Conservation (phyloP, 768 basidiomycete genomes). For the Boletus subparvulus region DNA sequence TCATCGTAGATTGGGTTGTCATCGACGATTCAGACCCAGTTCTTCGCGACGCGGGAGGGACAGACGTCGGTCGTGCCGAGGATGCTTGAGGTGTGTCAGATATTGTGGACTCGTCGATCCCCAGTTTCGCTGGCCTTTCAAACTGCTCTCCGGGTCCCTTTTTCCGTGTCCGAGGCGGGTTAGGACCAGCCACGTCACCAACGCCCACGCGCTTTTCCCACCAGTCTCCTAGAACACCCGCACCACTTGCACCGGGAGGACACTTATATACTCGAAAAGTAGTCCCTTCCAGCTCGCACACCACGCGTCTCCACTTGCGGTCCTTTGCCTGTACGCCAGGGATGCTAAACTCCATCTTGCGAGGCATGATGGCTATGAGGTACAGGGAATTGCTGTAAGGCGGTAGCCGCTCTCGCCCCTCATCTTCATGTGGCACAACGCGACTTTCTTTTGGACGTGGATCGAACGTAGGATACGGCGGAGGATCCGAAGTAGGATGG, state of each 20-base stretch:
- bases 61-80: conserved; percentile 4
- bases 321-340: conserved; percentile 89
- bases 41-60: conserved; percentile 12
- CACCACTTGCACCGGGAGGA: conserved; percentile 41
- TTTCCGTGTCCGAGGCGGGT: conserved; percentile 26
- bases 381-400: conserved; percentile 79
- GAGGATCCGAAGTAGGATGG: conserved; percentile 55
- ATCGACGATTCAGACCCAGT: conserved; percentile 27
- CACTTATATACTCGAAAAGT: conserved; percentile 72
- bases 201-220: conserved; percentile 78
- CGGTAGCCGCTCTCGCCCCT: conserved; percentile 80
- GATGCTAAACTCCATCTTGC: conserved; percentile 88
- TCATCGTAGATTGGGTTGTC: conserved; percentile 13
- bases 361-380: conserved; percentile 76
- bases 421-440: conserved; percentile 63
- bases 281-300: conserved; percentile 94
- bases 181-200: conserved; percentile 49
- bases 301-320: conserved; percentile 85
- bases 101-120: conserved; percentile 11
- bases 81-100: background rate
- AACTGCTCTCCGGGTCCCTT: conserved; percentile 21
- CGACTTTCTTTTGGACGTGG: conserved; percentile 26
- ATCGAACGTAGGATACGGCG: conserved; percentile 61
- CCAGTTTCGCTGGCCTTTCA: conserved; percentile 27
- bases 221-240: conserved; percentile 64